Evolutionary conservation across 2,329 filamentous ascomycete species (phyloP), one percentile per base, ranked within the genome.

Genomic region (Neophaeococcomyces mojaviensis): DNA sequence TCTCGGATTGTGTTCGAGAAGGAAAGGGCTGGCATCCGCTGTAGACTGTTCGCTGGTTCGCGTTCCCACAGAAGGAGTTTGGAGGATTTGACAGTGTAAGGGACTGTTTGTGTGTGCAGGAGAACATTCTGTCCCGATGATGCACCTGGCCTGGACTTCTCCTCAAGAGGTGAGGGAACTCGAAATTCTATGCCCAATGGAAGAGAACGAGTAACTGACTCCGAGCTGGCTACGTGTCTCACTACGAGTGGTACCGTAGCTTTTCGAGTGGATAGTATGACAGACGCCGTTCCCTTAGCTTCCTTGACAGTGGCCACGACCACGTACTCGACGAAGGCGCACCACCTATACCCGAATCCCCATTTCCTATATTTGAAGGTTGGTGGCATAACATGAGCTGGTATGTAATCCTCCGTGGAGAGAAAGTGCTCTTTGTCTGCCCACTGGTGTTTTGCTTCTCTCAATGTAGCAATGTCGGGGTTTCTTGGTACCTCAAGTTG

Each of bases 251-350:
- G 51, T 8, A 46, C 36, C 6, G 42, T 47, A 6, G 49, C 49
- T 1, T 39, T 49, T 33, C 50, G 50, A 26, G 39, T 47, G 31
- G 53, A 42, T 7, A 49, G 44, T 18, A 45, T 46, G 31, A 53
- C 46, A 18, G 45, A 43, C 12, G 19, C 4, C 12, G 41, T 33
- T 16, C 49, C 53, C n/a, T 49, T 43, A 9, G 53, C 49, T 38
- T 55, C 53, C 15, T 44, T 52, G 26, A 55, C 18, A n/a, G 36
- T 49, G 10, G 44, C 49, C 16, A 46, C 46, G n/a, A 55, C 47
- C 6, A 55, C 51, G 39, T 55, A 55, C 32, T 55, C 53, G 22
- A 55, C 46, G 45, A 52, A 55, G 30, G 30, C 30, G 28, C 30
- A 22, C 18, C 24, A 44, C 18, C 41, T 24, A 16, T 44, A 44